Evolutionary conservation across 495 filamentous ascomycete species (phyloP), one percentile per base, ranked within the genome.

Genomic region (Poronia punctata): DNA sequence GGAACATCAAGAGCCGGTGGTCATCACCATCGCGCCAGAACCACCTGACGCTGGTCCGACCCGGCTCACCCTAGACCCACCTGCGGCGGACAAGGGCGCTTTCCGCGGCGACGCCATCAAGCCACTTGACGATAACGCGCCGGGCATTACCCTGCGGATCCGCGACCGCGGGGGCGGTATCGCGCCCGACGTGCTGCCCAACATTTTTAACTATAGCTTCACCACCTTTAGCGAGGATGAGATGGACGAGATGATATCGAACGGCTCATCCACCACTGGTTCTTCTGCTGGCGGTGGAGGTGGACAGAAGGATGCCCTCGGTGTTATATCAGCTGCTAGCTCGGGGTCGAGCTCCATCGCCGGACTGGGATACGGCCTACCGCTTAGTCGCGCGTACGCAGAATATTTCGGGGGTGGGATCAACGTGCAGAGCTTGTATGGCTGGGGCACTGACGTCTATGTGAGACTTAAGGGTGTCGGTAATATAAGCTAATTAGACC

Each of bases 361-460:
- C 0, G 57, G 92, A 1, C 66, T 98, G 18, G 92, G 92, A 2
- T 98, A 98, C 64, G 92, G 92, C 9, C 52, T 98, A 43, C 92
- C 92, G 26, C 62, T 98, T 25, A 87, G 88, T 36, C 75, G 92
- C 49, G 90, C 92, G 0, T 98, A 98, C 64, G 92, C 92, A 1
- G 89, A 98, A 65, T 96, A 97, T 55, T 98, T 98, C 70, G 92
- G 92, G 2, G 92, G 92, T 1, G 87, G 90, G n/a, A 88, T 98
- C 47, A 78, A 77, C 6, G 80, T 98, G 42, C 92, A 97, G 72
- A 95, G 86, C 54, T 57, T 96, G 23, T 95, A 84, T 71, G 92
- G 92, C 10, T 98, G 92, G 92, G 92, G 92, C 3, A 72, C 70
- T 17, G 74, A 73, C 39, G 70, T 73, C 3, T 73, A 73, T 48